These are phyloP conservation scores for Aspergillus bombycis DNA, from an alignment of 2,329 filamentous ascomycete species.

Conservation along the genomic window DNA sequence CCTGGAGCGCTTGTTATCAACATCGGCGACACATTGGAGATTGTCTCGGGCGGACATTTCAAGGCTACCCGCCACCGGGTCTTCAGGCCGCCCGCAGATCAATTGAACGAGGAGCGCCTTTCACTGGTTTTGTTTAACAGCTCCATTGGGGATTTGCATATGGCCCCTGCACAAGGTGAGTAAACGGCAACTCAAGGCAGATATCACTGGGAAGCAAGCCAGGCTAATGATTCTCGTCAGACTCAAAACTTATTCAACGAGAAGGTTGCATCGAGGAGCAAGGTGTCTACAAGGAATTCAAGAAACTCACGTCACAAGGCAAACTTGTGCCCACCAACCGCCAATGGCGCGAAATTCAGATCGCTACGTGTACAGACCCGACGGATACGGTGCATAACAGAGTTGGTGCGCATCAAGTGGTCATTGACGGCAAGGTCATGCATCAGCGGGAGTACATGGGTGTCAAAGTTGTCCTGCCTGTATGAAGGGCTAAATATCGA, in stretches of 20 bases:
- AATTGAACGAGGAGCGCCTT: slow-evolving; percentile 29
- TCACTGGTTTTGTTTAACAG: slow-evolving; percentile 51
- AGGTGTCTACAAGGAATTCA: slow-evolving; percentile 53
- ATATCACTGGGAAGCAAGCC: neutral
- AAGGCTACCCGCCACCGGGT: slow-evolving; percentile 52
- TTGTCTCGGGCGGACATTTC: slow-evolving; percentile 52
- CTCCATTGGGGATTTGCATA: slow-evolving; percentile 48
- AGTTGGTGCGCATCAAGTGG: slow-evolving; percentile 47
- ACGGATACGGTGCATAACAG: slow-evolving; percentile 47
- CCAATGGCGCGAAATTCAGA: slow-evolving; percentile 56
- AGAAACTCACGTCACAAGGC: slow-evolving; percentile 44
- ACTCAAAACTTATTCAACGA: slow-evolving; percentile 43
- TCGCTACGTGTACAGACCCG: slow-evolving; percentile 48
- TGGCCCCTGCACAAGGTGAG: slow-evolving; percentile 44
- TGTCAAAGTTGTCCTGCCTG: slow-evolving; percentile 50
- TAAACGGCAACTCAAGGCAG: neutral
- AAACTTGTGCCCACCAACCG: slow-evolving; percentile 50
- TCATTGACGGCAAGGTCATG: slow-evolving; percentile 51
- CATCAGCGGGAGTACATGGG: slow-evolving; percentile 53
- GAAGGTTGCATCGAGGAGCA: slow-evolving; percentile 50
- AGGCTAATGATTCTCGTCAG: slow-evolving; percentile 11
- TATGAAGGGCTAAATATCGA: slow-evolving; percentile 26
- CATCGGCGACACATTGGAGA: slow-evolving; percentile 50
- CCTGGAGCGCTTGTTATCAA: slow-evolving; percentile 55
- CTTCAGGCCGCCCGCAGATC: slow-evolving; percentile 46